Evolutionary conservation across 2,329 filamentous ascomycete species (phyloP).

Genomic region (Cryphonectria radicalis): DNA sequence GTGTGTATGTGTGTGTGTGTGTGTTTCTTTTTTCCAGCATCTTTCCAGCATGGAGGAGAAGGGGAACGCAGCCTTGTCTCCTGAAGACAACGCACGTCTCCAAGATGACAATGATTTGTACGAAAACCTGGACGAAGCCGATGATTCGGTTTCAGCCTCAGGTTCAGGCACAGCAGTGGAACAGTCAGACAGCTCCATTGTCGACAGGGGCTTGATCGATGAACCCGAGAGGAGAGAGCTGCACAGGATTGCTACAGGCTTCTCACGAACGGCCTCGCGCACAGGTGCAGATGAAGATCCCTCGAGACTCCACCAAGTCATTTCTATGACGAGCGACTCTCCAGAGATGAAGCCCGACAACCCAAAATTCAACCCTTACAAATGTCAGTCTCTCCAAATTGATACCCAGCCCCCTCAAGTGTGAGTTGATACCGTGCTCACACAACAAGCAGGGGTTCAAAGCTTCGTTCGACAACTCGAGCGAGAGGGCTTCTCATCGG

Average conservation of each 20-base stretch:
- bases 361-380: not conserved
- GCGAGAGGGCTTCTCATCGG: not conserved
- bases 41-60: not conserved
- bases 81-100: not conserved
- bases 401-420: not conserved
- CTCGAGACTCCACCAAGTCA: not conserved
- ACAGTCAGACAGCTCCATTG: not conserved
- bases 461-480: constrained; percentile 8
- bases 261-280: not conserved
- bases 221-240: not conserved
- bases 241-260: not conserved
- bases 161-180: not conserved
- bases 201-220: not conserved
- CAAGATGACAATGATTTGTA: not conserved
- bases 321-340: not conserved
- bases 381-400: not conserved
- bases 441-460: not conserved
- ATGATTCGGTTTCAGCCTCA: not conserved
- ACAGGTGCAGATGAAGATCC: not conserved
- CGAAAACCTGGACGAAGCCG: not conserved
- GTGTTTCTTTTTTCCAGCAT: not conserved
- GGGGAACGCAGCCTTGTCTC: not conserved
- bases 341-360: not conserved
- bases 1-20: not conserved
- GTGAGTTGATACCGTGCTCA: not conserved